Conservation (phyloP, 1,139 yeast species). For the Sugiyamaella sp. region DNA sequence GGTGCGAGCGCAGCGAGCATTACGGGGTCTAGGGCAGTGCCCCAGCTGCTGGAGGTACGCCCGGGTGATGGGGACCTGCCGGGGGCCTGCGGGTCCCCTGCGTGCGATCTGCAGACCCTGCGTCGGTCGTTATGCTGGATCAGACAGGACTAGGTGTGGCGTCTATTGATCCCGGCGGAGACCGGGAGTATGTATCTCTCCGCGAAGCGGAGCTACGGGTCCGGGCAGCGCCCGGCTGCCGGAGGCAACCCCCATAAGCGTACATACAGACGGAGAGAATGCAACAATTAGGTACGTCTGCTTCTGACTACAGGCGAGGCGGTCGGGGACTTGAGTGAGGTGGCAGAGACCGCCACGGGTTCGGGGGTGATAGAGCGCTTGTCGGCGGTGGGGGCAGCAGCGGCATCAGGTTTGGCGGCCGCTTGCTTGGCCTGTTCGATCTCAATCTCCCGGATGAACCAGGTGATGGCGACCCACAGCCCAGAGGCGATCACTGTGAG, state of each 20-base stretch:
- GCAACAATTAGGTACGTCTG: conserved; percentile 12
- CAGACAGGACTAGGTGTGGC: too few relatives aligned
- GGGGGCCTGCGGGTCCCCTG: too few relatives aligned
- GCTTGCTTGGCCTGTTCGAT: conserved; percentile 46
- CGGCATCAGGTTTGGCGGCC: conserved; percentile 10
- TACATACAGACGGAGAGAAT: too few relatives aligned
- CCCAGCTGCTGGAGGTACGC: neutral
- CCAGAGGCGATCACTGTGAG: conserved; percentile 67
- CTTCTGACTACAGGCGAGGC: conserved; percentile 9
- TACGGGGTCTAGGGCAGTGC: neutral
- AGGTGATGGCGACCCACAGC: conserved; percentile 78
- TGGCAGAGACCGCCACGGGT: conserved; percentile 29
- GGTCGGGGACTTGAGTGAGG: conserved; percentile 14
- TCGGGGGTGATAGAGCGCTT: conserved; percentile 23
- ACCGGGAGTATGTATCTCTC: too few relatives aligned
- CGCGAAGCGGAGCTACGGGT: neutral
- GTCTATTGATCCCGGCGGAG: too few relatives aligned
- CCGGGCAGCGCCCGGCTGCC: conserved; percentile 4
- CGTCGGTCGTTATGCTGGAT: too few relatives aligned
- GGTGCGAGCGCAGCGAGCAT: neutral
- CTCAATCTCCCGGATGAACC: conserved; percentile 81
- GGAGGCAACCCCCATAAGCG: conserved; percentile 5
- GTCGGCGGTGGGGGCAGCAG: neutral
- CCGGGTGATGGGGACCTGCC: too few relatives aligned
- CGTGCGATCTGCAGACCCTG: too few relatives aligned